Evolutionary conservation across 2,329 filamentous ascomycete species (phyloP), one percentile per base, ranked within the genome.

Genomic region (Arthroderma sp.): DNA sequence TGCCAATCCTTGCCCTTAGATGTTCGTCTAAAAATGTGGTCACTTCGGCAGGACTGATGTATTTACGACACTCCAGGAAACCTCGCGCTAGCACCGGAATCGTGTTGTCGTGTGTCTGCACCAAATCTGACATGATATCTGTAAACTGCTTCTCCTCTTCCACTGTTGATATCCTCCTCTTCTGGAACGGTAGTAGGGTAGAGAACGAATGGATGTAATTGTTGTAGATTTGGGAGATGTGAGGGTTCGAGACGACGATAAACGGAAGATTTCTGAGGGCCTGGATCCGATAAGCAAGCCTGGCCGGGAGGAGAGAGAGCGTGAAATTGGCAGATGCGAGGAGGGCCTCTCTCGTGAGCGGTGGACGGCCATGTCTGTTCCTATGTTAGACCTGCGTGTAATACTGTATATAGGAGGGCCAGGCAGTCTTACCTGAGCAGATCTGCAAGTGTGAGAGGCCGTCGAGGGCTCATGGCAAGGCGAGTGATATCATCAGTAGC

Each of bases 181-280:
- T 79, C 33, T 86, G 84, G 67, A 91, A 96, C 4, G 91, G 91
- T 2, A 97, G 81, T 15, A 98, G 79, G 0, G 90, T 95, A 1
- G 88, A 91, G 19, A 98, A 77, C 1, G 90, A 95, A 72, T 96
- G 91, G 47, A 95, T 79, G 71, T 98, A 98, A 73, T 96, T 97
- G 72, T 88, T 85, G 77, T 97, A 95, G 63, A 98, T 98, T 66
- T 86, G 85, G 25, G 86, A 87, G 64, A 98, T 90, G 69, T 96
- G 89, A 0, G 90, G 88, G 69, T 98, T 97, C n/a, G 91, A 91
- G 25, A 98, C 93, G 57, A 98, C 91, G 62, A 98, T 97, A 72
- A 91, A 98, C 0, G 93, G 93, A 7, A 98, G 82, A 69, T 95
- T 95, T 62, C 91, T 86, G 17, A 98, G 78, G 44, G 90, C 89